Conservation (phyloP, 2,329 filamentous ascomycete species). For the Hymenoscyphus repandus region DNA sequence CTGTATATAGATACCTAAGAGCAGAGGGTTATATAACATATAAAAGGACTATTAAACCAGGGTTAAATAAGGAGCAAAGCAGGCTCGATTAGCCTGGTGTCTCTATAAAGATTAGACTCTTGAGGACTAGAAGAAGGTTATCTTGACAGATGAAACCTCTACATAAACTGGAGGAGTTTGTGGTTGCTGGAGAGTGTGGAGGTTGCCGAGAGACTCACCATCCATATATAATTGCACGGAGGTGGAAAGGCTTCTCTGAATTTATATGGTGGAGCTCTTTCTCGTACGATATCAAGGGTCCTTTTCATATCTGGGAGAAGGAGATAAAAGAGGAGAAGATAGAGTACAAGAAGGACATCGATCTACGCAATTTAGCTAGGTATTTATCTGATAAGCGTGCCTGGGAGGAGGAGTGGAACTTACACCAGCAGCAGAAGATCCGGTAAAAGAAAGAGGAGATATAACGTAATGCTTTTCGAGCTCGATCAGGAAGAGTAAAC, state of each 20-base stretch:
- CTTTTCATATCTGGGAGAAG: slow-evolving; percentile 1
- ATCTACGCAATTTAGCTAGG: neutral
- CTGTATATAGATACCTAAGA: too few species aligned
- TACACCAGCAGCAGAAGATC: neutral
- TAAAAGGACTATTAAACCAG: too few species aligned
- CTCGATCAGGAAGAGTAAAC: too few species aligned
- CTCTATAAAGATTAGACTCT: too few species aligned
- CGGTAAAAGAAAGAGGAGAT: neutral
- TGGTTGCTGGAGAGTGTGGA: too few species aligned
- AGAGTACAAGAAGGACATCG: neutral
- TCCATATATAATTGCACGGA: neutral
- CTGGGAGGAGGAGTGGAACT: neutral
- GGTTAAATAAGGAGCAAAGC: too few species aligned
- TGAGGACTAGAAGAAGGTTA: too few species aligned
- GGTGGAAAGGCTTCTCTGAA: slow-evolving; percentile 5
- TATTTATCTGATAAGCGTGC: neutral
- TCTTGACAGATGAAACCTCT: too few species aligned
- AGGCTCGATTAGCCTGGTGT: too few species aligned
- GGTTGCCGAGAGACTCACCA: neutral
- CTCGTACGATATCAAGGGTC: slow-evolving; percentile 3
- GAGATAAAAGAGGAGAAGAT: neutral
- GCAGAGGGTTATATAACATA: too few species aligned
- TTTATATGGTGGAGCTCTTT: slow-evolving; percentile 7
- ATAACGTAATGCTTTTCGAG: too few species aligned
- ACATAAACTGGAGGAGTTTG: too few species aligned